A percentile compares a stretch with the other conserved stretches of the same genome.
These are phyloP conservation scores for Neoboletus subvelutipes DNA, from an alignment of 768 basidiomycete genomes.

Conservation along the genomic window DNA sequence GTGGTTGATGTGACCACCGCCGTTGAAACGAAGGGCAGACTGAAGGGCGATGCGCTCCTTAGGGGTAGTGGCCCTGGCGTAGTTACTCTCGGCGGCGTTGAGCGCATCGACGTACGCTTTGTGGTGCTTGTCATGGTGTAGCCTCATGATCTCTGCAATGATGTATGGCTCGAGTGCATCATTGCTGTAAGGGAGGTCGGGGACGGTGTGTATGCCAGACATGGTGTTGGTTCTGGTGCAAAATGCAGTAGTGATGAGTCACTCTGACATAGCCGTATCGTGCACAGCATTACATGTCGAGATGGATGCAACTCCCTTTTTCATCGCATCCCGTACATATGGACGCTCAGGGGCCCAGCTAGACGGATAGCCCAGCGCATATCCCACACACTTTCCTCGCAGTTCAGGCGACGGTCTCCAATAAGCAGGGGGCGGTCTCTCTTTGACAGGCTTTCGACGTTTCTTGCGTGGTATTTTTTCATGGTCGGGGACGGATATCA, in stretches of 20 bases:
- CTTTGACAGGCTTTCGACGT: constrained; percentile 10
- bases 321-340: constrained; percentile 31
- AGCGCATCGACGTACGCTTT: constrained; percentile 89
- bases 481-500: constrained; percentile 4
- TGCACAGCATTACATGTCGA: constrained; percentile 23
- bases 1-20: constrained; percentile 79
- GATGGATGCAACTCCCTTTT: constrained; percentile 14
- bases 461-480: constrained; percentile 1
- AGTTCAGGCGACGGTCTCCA: constrained; percentile 27
- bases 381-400: constrained; percentile 29
- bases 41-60: constrained; percentile 42
- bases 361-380: constrained; percentile 34
- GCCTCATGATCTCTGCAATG: constrained; percentile 85
- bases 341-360: constrained; percentile 22
- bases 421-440: constrained; percentile 26
- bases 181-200: constrained; percentile 77
- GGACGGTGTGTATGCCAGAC: constrained; percentile 55
- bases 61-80: constrained; percentile 66
- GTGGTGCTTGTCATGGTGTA: constrained; percentile 96
- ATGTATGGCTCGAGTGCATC: constrained; percentile 94
- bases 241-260: not conserved
- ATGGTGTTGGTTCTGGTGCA: constrained; percentile 28
- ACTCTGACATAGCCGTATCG: not conserved
- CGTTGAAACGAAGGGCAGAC: constrained; percentile 27
- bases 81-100: constrained; percentile 64